Evolutionary conservation across 352 stramenopile species (phyloP).

Genomic region (Saprolegnia diclina): DNA sequence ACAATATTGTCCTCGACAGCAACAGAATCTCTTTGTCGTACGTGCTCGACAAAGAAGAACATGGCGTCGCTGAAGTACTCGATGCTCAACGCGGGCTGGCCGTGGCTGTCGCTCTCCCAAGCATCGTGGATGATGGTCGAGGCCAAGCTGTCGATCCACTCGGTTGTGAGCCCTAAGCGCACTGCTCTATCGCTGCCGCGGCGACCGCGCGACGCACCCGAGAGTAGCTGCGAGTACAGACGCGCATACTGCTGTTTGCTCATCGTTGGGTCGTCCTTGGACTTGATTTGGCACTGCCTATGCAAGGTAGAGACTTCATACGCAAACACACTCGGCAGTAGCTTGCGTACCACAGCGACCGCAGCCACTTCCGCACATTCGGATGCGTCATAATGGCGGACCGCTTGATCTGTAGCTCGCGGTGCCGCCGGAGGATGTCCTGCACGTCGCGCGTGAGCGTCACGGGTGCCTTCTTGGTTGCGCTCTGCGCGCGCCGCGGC

Average conservation of each 20-base stretch:
- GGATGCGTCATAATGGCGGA: conserved; percentile 17
- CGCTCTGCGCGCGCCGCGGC: background rate
- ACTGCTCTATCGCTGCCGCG: background rate
- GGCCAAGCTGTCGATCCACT: background rate
- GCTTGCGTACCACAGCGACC: conserved; percentile 10
- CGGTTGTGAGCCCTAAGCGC: background rate
- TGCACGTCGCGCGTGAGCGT: background rate
- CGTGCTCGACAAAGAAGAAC: conserved; percentile 56
- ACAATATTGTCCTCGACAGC: no score
- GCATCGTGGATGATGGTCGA: background rate
- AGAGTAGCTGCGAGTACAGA: conserved; percentile 11
- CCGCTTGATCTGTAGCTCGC: conserved; percentile 19
- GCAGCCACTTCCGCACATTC: background rate
- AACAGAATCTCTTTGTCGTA: conserved; percentile 23
- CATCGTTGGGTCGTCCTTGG: background rate
- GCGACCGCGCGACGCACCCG: background rate
- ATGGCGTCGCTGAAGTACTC: conserved; percentile 55
- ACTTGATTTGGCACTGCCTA: background rate
- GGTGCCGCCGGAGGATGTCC: conserved; percentile 11
- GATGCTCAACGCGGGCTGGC: conserved; percentile 33
- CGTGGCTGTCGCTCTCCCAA: conserved; percentile 14
- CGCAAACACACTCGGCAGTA: background rate
- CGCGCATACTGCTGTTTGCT: background rate
- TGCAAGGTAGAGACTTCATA: no score
- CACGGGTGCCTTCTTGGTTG: background rate